Conservation (phyloP, 176 grass and related monocot species). For the Aegilops speltoides region DNA sequence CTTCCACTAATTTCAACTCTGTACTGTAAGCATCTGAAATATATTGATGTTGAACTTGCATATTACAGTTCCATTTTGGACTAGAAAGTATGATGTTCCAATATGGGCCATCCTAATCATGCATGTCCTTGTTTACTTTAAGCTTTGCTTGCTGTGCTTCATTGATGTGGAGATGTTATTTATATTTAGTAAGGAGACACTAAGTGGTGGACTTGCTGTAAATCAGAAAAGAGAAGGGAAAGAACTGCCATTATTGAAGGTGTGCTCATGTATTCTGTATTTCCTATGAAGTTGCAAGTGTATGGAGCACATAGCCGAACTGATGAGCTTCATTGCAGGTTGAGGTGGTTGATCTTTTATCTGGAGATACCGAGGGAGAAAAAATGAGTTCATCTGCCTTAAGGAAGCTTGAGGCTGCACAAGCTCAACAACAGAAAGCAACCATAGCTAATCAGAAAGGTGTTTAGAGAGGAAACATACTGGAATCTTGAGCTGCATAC, state of each 20-base stretch:
- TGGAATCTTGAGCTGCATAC: constrained; percentile 14
- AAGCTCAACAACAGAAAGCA: constrained; percentile 22
- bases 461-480: constrained; percentile 10
- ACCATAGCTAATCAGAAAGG: constrained; percentile 16
- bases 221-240: constrained; percentile 65
- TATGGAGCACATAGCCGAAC: background rate
- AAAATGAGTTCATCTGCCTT: constrained; percentile 70
- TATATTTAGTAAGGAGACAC: constrained; percentile 63
- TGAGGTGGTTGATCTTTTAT: constrained; percentile 73
- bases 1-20: background rate
- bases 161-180: constrained; percentile 16
- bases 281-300: background rate
- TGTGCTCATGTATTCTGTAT: constrained; percentile 18
- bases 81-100: background rate
- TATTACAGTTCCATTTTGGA: constrained; percentile 21
- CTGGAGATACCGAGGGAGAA: constrained; percentile 30
- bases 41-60: background rate
- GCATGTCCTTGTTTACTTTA: constrained; percentile 14
- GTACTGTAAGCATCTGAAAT: background rate
- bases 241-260: constrained; percentile 52
- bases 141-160: background rate
- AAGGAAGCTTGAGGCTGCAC: constrained; percentile 51
- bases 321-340: constrained; percentile 40
- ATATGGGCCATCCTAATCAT: background rate
- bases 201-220: constrained; percentile 50